phyloP scores from a whole-genome alignment of 78 protist genomes.

The Dictyostelium capitatum region DNA sequence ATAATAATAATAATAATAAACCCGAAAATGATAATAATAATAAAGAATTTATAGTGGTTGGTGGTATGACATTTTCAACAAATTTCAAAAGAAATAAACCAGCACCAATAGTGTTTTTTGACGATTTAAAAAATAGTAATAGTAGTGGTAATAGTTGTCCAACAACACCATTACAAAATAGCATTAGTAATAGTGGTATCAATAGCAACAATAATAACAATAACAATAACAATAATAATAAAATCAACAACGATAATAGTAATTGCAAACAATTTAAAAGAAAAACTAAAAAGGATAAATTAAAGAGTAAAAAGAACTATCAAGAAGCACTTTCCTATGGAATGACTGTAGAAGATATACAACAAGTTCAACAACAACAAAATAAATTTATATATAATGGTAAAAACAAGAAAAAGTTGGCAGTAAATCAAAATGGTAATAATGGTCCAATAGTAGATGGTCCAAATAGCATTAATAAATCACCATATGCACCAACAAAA shows the following conservation, averaged over 20 bases:
- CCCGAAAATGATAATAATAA: background rate
- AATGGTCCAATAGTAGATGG: background rate
- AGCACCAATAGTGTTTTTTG: background rate
- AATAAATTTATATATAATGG: background rate
- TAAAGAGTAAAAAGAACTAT: conserved; percentile 21
- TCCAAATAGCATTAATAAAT: background rate
- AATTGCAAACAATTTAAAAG: conserved; percentile 27
- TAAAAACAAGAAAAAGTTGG: background rate
- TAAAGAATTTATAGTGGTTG: conserved; percentile 18
- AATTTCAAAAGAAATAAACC: conserved; percentile 13
- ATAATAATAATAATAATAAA: background rate
- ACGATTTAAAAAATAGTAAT: background rate
- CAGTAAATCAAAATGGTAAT: background rate
- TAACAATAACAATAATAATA: background rate
- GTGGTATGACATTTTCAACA: conserved; percentile 31
- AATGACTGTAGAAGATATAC: background rate
- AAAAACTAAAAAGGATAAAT: conserved; percentile 66
- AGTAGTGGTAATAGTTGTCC: background rate
- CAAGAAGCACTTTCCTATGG: background rate
- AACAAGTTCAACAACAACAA: conserved; percentile 4
- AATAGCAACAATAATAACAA: background rate
- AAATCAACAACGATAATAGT: background rate
- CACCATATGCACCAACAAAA: background rate
- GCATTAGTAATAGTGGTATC: background rate
- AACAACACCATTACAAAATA: background rate